Percentiles rank a stretch among this genome's conserved stretches.
These are phyloP conservation scores for Fusarium newnesense DNA, from an alignment of 2,329 filamentous ascomycete genomes.

Conservation along the genomic window DNA sequence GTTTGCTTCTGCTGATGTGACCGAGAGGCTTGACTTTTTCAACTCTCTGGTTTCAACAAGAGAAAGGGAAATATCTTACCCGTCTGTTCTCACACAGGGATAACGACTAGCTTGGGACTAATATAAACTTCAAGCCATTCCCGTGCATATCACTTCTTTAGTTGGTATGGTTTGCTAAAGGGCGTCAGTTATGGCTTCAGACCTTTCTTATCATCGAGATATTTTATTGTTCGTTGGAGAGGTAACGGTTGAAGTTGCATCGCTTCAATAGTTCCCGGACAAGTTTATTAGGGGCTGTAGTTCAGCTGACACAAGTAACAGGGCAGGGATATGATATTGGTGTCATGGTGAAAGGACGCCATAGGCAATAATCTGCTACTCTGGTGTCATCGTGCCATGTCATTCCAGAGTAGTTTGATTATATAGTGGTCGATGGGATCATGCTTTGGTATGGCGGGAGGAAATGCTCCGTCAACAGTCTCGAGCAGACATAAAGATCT, in stretches of 20 bases:
- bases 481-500: neutral
- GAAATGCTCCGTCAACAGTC: neutral
- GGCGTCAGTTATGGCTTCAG: neutral
- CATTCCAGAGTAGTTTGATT: neutral
- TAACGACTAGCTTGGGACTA: neutral
- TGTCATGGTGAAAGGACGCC: neutral
- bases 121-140: neutral
- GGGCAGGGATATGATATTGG: neutral
- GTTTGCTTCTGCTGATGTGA: neutral
- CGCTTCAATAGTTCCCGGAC: neutral
- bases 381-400: neutral
- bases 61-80: neutral
- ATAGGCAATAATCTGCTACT: neutral
- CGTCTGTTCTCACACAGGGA: neutral
- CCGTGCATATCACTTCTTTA: neutral
- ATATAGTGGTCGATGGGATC: neutral
- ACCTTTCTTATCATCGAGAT: neutral
- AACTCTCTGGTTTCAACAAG: neutral
- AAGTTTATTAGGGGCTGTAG: neutral
- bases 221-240: neutral
- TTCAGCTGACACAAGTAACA: neutral
- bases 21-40: neutral
- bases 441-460: neutral
- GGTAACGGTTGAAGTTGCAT: neutral
- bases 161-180: neutral